Evolutionary conservation across 139 green algal genomes (phyloP).

Genomic region (Chlorella vulgaris): DNA sequence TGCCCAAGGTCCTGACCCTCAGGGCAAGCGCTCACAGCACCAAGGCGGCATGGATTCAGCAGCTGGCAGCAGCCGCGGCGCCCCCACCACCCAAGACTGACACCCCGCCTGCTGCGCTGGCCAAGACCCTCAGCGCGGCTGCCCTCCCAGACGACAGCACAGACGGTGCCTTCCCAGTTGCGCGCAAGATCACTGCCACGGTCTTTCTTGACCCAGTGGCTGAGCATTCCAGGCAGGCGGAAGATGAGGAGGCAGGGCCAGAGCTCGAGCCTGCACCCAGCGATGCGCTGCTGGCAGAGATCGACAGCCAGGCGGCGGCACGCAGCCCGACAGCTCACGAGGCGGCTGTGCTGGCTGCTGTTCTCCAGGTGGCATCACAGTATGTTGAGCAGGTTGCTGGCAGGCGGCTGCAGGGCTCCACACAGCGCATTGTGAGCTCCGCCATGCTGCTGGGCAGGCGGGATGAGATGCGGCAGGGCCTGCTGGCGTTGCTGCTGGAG

Average conservation of each 20-base stretch:
- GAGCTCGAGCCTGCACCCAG: background rate
- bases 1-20: background rate
- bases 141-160: background rate
- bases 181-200: slow-evolving; percentile 19
- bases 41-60: background rate
- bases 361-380: background rate
- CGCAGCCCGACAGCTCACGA: background rate
- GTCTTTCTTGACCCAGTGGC: background rate
- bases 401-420: background rate
- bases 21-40: background rate
- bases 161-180: background rate
- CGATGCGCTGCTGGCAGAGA: slow-evolving; percentile 2
- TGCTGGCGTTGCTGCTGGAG: slow-evolving; percentile 19
- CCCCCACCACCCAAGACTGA: background rate
- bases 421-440: background rate
- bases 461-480: background rate
- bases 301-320: background rate
- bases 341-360: background rate
- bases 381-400: slow-evolving; percentile 4
- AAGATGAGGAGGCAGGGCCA: background rate
- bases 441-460: slow-evolving; percentile 13
- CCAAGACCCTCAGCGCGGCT: too few species aligned
- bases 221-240: background rate
- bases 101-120: too few species aligned
- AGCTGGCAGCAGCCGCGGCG: background rate